Evolutionary conservation across 192 early-diverging fungal species (phyloP), one percentile per base, ranked within the genome.

Genomic region (Coemansia sp.): DNA sequence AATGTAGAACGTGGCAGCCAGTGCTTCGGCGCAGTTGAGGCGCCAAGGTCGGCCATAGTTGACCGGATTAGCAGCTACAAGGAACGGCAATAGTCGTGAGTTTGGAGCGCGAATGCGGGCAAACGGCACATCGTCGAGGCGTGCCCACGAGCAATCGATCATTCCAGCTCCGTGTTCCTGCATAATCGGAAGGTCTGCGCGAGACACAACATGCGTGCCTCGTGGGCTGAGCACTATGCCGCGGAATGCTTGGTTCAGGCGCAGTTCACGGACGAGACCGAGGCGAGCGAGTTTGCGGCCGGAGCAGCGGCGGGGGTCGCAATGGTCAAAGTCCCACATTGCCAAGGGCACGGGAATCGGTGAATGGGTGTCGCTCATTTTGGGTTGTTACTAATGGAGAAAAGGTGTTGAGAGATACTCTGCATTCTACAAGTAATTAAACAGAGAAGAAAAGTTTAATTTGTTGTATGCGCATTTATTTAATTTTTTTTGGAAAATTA

Each of bases 261-360:
- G 87, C 38, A 99, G 84, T 24, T 86, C 86, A 22, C 90, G 86
- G 21, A 97, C 84, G 56, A 95, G 83, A 38, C 88, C 86, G 63
- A 90, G 72, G 48, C 96, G 89, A 17, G 85, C 91, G 5, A 99
- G 75, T 67, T 93, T 93, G 50, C 90, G 89, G 55, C 97, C 96
- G 2, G 93, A 96, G 78, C 96, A 98, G 15, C 95, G 88, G 76
- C 97, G 96, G 1, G 97, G 97, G 73, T 99, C 97, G 82, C 96
- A 98, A 72, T 99, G 97, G 60, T 92, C 92, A 85, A 99, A 99
- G 76, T 99, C 97, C 93, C 91, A 92, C 90, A 92, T 91, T 53
- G 83, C 88, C 12, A 92, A 74, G 12, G 90, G 87, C 71, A 92
- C 73, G 48, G 32, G 32, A 35, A 35, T 35, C 7, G 32, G 32